Base-by-base conservation (phyloP, 805 yeast species). In the Ogataea trehalophila region DNA sequence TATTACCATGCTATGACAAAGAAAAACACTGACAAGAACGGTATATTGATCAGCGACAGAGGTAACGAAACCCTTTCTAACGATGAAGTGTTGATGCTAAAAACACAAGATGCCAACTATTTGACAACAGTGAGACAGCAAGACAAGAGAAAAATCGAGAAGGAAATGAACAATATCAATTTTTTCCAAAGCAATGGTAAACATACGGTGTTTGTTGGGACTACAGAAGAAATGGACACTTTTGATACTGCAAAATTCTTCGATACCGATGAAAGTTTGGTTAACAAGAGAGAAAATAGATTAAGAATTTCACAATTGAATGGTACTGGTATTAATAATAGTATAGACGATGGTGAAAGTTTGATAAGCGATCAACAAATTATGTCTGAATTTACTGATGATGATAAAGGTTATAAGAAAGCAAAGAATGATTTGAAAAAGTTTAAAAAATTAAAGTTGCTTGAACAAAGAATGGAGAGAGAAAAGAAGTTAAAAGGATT, bases 1-100 rank as follows among this genome's bases (percentile, higher is more conserved):
- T 94, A 86, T 70, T 90, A 92, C 67, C 96, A 89, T 78, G 94
- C 89, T 18, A 94, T 94, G 99, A 79, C 83, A 33, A 73, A 76
- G 14, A 72, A 74, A 50, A 76, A 74, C 58, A 81, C 94, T 5
- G 95, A 89, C 53, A 69, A 73, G 2, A 71, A 76, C 11, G 97
- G 97, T 1, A 74, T 87, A 8, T 60, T 85, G 42, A 64, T 85
- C 11, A 70, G 81, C 1, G 87, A 87, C 20, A 74, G 95, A 51
- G 85, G 79, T 17, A 76, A 73, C 23, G 85, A 79, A 55, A 71
- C 72, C 33, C 67, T 90, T 46, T 69, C 81, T 8, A 76, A 76
- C 42, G 96, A 84, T 47, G 96, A 92, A 59, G 86, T 85, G 42
- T 81, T 87, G 61, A 72, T 94, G 40, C 69, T 91, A 53, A 92